These are phyloP conservation scores for Penicillium sp. DNA, from an alignment of 2,329 filamentous ascomycete species.

Conservation along the genomic window DNA sequence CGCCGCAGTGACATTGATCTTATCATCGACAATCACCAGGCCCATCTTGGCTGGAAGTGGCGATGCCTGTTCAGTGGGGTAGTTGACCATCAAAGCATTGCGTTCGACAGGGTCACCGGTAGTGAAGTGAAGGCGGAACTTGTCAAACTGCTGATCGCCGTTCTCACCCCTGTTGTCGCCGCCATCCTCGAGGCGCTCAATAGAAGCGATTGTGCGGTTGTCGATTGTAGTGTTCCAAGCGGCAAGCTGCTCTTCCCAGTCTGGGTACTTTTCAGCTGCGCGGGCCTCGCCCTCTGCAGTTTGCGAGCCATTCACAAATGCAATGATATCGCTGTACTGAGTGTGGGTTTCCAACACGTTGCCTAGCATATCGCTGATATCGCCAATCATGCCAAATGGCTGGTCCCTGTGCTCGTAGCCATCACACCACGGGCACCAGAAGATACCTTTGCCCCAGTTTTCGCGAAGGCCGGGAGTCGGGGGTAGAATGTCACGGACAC, in stretches of 20 bases:
- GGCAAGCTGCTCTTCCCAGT: constrained; percentile 51
- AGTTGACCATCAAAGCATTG: constrained; percentile 53
- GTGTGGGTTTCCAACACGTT: constrained; percentile 53
- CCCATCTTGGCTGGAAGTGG: constrained; percentile 48
- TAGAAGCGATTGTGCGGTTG: constrained; percentile 52
- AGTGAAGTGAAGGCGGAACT: constrained; percentile 55
- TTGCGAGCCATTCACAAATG: constrained; percentile 60
- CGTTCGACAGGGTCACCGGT: constrained; percentile 47
- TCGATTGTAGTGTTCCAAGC: constrained; percentile 54
- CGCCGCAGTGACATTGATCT: constrained; percentile 45
- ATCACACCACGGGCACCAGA: constrained; percentile 65
- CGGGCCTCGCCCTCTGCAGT: constrained; percentile 43
- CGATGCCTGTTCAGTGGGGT: constrained; percentile 48
- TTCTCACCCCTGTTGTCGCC: constrained; percentile 24
- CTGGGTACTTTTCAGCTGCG: constrained; percentile 41
- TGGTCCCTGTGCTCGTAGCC: constrained; percentile 61
- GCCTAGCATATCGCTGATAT: constrained; percentile 44
- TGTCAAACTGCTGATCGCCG: constrained; percentile 46
- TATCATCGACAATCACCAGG: constrained; percentile 44
- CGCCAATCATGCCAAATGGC: constrained; percentile 52
- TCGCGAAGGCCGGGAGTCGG: constrained; percentile 53
- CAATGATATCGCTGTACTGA: constrained; percentile 55
- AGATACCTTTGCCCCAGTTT: constrained; percentile 59
- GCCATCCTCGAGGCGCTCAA: constrained; percentile 47
- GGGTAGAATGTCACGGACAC: constrained; percentile 55